Conservation (phyloP, 2,329 filamentous ascomycete species). For the Pseudopyricularia cyperi region DNA sequence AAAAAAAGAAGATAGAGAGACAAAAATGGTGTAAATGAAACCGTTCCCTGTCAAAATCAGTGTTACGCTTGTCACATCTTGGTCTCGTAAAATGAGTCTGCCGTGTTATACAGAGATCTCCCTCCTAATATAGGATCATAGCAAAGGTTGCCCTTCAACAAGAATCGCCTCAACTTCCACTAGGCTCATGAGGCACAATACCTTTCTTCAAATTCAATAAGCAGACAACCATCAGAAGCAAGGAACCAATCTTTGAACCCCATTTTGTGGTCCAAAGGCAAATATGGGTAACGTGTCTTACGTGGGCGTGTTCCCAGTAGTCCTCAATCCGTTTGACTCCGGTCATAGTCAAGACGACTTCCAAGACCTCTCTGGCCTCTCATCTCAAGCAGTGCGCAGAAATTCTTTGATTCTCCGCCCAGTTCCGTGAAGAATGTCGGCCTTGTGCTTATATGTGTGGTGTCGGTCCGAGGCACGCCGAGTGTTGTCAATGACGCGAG, state of each 20-base stretch:
- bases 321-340: neutral
- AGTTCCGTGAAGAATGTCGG: neutral
- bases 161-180: neutral
- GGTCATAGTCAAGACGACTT: too few relatives aligned
- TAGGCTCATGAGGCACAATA: neutral
- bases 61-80: neutral
- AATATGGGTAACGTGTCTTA: too few relatives aligned
- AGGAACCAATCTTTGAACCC: too few relatives aligned
- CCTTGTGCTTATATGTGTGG: neutral
- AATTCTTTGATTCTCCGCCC: neutral
- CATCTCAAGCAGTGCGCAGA: neutral
- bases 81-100: neutral
- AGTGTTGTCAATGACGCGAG: neutral
- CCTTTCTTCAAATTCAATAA: neutral
- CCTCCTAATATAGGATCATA: neutral
- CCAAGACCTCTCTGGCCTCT: neutral
- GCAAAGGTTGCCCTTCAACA: neutral
- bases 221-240: neutral
- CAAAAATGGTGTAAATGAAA: too few relatives aligned
- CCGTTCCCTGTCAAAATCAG: too few relatives aligned
- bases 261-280: too few relatives aligned
- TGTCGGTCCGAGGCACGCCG: neutral
- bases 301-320: neutral
- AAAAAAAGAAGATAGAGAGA: too few relatives aligned
- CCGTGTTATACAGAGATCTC: neutral